These are phyloP conservation scores for Stentor roeselii DNA, from an alignment of 73 alveolate species.

Conservation along the genomic window DNA sequence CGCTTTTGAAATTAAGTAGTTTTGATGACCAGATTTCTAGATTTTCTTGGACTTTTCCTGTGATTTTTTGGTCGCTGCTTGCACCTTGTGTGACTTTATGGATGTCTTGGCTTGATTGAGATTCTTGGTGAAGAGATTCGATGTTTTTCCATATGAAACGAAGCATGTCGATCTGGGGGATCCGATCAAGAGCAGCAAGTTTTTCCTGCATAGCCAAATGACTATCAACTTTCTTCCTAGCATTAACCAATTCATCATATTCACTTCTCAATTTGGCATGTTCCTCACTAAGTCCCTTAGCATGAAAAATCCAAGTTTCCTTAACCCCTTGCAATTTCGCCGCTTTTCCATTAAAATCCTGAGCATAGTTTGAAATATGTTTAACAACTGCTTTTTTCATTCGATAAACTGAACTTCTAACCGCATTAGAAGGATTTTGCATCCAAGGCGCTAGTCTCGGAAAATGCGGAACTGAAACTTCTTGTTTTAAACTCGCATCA, in stretches of 20 bases:
- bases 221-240: not conserved
- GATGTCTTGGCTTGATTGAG: too few species aligned
- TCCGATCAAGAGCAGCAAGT: constrained; percentile 18
- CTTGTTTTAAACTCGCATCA: constrained; percentile 7
- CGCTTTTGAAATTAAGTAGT: too few species aligned
- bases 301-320: not conserved
- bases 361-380: not conserved
- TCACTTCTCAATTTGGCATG: not conserved
- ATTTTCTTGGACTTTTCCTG: too few species aligned
- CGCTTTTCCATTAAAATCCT: not conserved
- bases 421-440: not conserved
- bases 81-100: too few species aligned
- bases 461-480: not conserved
- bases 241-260: not conserved
- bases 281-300: not conserved
- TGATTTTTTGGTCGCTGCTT: too few species aligned
- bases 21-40: too few species aligned
- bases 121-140: not conserved
- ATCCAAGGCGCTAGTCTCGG: not conserved
- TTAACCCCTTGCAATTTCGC: not conserved
- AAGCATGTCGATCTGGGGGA: constrained; percentile 21
- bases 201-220: not conserved
- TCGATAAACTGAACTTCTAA: not conserved
- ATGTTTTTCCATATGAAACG: constrained; percentile 10
- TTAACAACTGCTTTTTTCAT: not conserved